Percentiles rank a stretch among this genome's conserved stretches.
Conservation (phyloP, 176 grass and related monocot species). For the Triticum monococcum region DNA sequence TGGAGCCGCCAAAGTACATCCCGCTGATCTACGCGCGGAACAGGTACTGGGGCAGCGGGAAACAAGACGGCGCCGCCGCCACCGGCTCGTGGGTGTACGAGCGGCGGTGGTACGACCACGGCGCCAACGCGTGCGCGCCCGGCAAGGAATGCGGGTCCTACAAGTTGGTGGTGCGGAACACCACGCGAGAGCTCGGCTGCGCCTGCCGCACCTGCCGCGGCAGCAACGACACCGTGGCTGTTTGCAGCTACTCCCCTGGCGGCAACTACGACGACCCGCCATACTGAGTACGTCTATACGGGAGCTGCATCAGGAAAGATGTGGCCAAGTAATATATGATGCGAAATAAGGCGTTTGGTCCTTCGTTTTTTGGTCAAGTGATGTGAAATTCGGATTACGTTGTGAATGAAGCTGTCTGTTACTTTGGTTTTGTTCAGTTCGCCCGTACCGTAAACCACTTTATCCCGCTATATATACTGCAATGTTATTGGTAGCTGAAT, state of each 20-base stretch:
- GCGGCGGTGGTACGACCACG: conserved; percentile 26
- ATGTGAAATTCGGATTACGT: not conserved
- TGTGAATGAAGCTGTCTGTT: not conserved
- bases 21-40: not conserved
- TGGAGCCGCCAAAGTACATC: not conserved
- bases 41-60: not conserved
- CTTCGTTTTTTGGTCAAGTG: not conserved
- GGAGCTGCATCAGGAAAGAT: not conserved
- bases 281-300: not conserved
- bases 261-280: conserved; percentile 35
- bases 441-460: no score
- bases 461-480: no score
- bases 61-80: not conserved
- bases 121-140: not conserved
- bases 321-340: not conserved
- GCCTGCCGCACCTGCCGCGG: not conserved
- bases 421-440: not conserved
- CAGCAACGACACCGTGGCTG: not conserved
- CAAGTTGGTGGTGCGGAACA: not conserved
- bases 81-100: not conserved
- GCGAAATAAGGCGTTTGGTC: not conserved
- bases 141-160: conserved; percentile 6
- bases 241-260: conserved; percentile 45
- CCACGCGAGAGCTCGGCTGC: conserved; percentile 11
- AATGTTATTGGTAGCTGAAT: no score